Percentiles rank a stretch among this genome's conserved stretches.
Conservation (phyloP, 192 early-diverging fungal genomes). For the Rhizophagus prolifer region DNA sequence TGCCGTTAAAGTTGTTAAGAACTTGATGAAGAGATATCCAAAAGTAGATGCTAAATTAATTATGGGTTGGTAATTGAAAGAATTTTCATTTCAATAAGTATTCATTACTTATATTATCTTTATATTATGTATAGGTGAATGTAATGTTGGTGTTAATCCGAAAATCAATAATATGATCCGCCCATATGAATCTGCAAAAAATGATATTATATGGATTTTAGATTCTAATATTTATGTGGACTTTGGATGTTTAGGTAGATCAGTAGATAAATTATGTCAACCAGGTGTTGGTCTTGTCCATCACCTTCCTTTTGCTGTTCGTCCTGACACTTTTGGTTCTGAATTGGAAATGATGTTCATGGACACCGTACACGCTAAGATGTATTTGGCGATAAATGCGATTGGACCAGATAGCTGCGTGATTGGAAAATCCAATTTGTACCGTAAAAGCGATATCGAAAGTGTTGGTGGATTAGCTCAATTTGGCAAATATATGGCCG, state of each 20-base stretch:
- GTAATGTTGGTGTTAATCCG: slow-evolving; percentile 85
- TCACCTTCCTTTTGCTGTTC: slow-evolving; percentile 82
- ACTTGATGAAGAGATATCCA: slow-evolving; percentile 71
- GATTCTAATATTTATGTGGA: slow-evolving; percentile 90
- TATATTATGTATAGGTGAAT: slow-evolving; percentile 50
- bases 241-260: slow-evolving; percentile 73
- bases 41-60: slow-evolving; percentile 74
- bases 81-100: not conserved
- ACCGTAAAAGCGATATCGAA: slow-evolving; percentile 79
- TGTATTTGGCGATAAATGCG: slow-evolving; percentile 94
- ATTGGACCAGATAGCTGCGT: slow-evolving; percentile 82
- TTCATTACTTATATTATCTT: not conserved
- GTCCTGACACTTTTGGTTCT: slow-evolving; percentile 71
- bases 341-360: slow-evolving; percentile 87
- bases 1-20: slow-evolving; percentile 68
- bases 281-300: slow-evolving; percentile 90
- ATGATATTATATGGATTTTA: slow-evolving; percentile 93
- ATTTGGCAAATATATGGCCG: slow-evolving; percentile 91
- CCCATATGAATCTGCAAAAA: slow-evolving; percentile 71
- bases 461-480: slow-evolving; percentile 75
- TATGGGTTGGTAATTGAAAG: slow-evolving; percentile 57
- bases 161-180: slow-evolving; percentile 94
- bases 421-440: slow-evolving; percentile 94
- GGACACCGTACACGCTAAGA: slow-evolving; percentile 88
- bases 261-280: slow-evolving; percentile 72